Base-by-base conservation (phyloP, 2,329 filamentous ascomycete genomes). In the Catunica adiposa region DNA sequence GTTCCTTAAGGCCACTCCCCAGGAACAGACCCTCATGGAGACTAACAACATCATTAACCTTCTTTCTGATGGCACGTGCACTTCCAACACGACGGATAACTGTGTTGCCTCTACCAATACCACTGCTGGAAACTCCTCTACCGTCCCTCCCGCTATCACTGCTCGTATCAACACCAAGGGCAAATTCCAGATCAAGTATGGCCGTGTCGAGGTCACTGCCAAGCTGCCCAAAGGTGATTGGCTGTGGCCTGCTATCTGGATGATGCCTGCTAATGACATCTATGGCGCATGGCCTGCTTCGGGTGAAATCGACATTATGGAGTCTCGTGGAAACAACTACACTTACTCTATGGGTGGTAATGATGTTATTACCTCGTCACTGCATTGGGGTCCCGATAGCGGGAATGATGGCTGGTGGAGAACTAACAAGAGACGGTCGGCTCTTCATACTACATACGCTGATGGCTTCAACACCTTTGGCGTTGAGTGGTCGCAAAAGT, bases 241-340 rank as follows among this genome's bases (percentile, higher is more conserved):
- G 87, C 75, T 94, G 9, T 92, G 87, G 87, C 87, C 87, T 1
- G 86, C 86, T n/a, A 90, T 94, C 63, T 89, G 85, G 84, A 86
- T 94, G 84, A 73, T 92, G 72, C 87, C 87, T 1, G 79, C 79
- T 50, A 73, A 82, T 46, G 74, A 80, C 55, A 80, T 72, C 0
- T 94, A 92, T 65, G 87, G 87, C 1, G 63, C 74, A 1, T 94
- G 87, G 87, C 87, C 87, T 1, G 69, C 72, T 6, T 89, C 84
- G 7, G 87, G 87, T 48, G 86, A 92, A 68, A 92, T 94, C 53
- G 87, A 94, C 65, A 86, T 94, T 55, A 71, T 80, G 63, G 86
- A 92, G 68, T 81, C 80, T 26, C 84, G 87, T 56, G 87, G 87
- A 58, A 94, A 94, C 72, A 87, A 90, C 69, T 78, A 82, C 69